These are phyloP conservation scores for Teratosphaeria gauchensis DNA, from an alignment of 2,329 filamentous ascomycete genomes.

Conservation along the genomic window DNA sequence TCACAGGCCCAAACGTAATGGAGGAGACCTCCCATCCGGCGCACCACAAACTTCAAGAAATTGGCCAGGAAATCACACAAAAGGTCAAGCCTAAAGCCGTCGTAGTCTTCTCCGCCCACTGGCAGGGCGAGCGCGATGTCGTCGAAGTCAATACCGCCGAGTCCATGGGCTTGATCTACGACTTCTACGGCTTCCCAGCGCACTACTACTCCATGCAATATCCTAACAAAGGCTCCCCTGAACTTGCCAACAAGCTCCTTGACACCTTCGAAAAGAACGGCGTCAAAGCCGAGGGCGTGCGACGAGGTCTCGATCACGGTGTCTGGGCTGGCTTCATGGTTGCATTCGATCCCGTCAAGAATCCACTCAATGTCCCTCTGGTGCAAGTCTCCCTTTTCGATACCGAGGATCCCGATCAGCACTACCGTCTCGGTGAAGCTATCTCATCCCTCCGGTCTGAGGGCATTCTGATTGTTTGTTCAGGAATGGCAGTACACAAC, in stretches of 20 bases:
- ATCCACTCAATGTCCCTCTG: constrained; percentile 43
- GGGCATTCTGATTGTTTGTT: constrained; percentile 57
- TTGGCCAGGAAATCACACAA: constrained; percentile 61
- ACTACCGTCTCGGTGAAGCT: constrained; percentile 59
- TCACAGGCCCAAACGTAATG: constrained; percentile 52
- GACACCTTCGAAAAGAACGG: constrained; percentile 45
- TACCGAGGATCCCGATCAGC: constrained; percentile 53
- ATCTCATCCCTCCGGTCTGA: constrained; percentile 57
- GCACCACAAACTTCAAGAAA: constrained; percentile 52
- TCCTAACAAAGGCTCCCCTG: constrained; percentile 52
- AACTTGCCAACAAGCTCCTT: constrained; percentile 51
- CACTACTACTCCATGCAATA: constrained; percentile 61
- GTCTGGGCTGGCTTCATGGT: constrained; percentile 65
- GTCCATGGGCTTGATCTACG: constrained; percentile 59
- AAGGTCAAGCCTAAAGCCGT: constrained; percentile 62
- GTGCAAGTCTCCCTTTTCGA: constrained; percentile 64
- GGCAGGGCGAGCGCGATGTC: constrained; percentile 50
- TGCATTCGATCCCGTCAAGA: constrained; percentile 29
- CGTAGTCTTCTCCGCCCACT: constrained; percentile 63
- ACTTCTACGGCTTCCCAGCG: constrained; percentile 63
- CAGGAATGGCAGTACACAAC: constrained; percentile 57
- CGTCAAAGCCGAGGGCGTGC: constrained; percentile 50
- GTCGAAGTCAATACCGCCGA: constrained; percentile 59
- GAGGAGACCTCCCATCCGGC: constrained; percentile 60
- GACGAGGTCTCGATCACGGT: constrained; percentile 63